Percentiles rank a stretch among this genome's conserved stretches.
Conservation (phyloP, 768 basidiomycete genomes). For the Lactifluus pinguis region DNA sequence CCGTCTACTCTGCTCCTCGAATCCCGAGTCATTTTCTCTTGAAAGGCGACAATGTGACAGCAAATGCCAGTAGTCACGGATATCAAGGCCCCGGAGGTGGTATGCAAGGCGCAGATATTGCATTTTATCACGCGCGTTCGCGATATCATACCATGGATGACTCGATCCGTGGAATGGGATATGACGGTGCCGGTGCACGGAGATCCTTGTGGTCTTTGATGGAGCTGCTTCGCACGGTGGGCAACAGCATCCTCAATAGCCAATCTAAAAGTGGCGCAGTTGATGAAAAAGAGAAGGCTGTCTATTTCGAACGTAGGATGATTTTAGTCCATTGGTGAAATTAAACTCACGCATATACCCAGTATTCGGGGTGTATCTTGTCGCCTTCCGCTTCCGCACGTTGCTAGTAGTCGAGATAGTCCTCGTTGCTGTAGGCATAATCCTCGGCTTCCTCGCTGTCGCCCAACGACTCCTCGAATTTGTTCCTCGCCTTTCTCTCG, state of each 20-base stretch:
- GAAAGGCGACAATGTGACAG: neutral
- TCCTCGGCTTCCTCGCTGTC: slow-evolving; percentile 29
- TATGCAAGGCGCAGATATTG: slow-evolving; percentile 67
- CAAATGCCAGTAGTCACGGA: neutral
- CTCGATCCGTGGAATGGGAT: slow-evolving; percentile 44
- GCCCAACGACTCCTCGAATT: neutral
- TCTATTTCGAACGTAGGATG: slow-evolving; percentile 67
- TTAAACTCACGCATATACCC: neutral
- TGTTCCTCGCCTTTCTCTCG: neutral
- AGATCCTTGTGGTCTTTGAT: slow-evolving; percentile 72
- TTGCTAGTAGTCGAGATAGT: slow-evolving; percentile 51
- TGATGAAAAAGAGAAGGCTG: slow-evolving; percentile 28
- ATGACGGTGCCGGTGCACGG: slow-evolving; percentile 34
- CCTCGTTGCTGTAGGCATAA: slow-evolving; percentile 54
- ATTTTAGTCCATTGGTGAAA: neutral
- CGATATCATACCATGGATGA: slow-evolving; percentile 74
- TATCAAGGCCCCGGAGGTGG: slow-evolving; percentile 24
- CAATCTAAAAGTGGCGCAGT: slow-evolving; percentile 17
- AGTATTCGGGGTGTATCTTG: slow-evolving; percentile 53
- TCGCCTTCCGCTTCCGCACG: slow-evolving; percentile 44
- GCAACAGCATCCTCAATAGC: slow-evolving; percentile 41
- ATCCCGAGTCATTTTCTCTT: neutral
- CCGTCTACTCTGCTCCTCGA: slow-evolving; percentile 42
- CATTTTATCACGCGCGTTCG: slow-evolving; percentile 68
- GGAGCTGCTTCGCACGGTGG: slow-evolving; percentile 52